Conservation (phyloP, 2,329 filamentous ascomycete genomes). For the Colletotrichum lentis region DNA sequence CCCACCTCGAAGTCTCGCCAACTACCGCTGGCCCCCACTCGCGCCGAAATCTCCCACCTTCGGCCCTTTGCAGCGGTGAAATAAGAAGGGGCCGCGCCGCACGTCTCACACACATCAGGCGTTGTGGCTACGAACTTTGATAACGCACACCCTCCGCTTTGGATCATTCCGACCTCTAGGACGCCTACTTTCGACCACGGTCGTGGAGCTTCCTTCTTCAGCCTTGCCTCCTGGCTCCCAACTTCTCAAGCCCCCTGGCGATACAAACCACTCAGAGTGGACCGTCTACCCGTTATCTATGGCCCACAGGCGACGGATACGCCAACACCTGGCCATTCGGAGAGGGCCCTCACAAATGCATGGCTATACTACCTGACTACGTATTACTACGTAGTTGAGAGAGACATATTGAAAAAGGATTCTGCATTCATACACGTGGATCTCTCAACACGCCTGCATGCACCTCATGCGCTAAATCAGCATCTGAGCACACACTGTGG, state of each 20-base stretch:
- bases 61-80: slow-evolving; percentile 35
- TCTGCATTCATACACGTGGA: slow-evolving; percentile 30
- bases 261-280: slow-evolving; percentile 35
- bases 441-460: slow-evolving; percentile 29
- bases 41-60: slow-evolving; percentile 33
- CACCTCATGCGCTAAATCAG: slow-evolving; percentile 16
- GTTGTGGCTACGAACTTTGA: slow-evolving; percentile 25
- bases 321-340: neutral
- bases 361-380: too few species aligned
- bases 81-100: slow-evolving; percentile 9
- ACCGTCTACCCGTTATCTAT: slow-evolving; percentile 27
- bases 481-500: slow-evolving; percentile 5
- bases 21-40: slow-evolving; percentile 31
- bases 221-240: slow-evolving; percentile 34
- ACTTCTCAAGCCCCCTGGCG: slow-evolving; percentile 16
- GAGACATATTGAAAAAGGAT: slow-evolving; percentile 22
- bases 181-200: slow-evolving; percentile 14
- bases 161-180: slow-evolving; percentile 15
- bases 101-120: slow-evolving; percentile 18
- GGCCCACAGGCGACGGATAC: neutral
- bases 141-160: slow-evolving; percentile 10
- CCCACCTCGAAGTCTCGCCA: slow-evolving; percentile 32
- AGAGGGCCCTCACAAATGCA: slow-evolving; percentile 13
- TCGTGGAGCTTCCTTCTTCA: slow-evolving; percentile 23
- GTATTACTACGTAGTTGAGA: neutral